Percentiles rank a stretch among this genome's conserved stretches.
Conservation (phyloP, 139 green algal genomes). For the Chara braunii region DNA sequence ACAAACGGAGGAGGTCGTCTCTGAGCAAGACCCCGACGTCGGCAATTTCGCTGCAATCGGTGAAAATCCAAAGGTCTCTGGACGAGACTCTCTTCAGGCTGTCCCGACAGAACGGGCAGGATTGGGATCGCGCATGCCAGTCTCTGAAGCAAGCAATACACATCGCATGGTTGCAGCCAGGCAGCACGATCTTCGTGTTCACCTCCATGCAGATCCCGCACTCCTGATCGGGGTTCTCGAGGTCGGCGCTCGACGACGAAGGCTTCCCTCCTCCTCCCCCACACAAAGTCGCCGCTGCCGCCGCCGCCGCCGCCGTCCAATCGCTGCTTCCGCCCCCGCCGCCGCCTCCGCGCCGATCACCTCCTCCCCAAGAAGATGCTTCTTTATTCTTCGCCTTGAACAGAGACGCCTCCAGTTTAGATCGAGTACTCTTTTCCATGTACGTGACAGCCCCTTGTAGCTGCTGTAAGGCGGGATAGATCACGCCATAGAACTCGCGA, state of each 20-base stretch:
- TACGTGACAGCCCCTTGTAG: conserved; percentile 12
- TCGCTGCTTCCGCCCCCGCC: neutral
- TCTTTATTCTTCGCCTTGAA: neutral
- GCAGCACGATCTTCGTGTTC: conserved; percentile 9
- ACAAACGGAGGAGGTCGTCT: conserved; percentile 30
- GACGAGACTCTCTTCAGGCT: conserved; percentile 11
- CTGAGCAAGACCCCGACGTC: conserved; percentile 11
- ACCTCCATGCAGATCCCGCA: conserved; percentile 39
- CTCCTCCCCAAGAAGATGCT: too few species aligned
- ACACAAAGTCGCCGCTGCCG: too few species aligned
- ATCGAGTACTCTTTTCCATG: too few species aligned
- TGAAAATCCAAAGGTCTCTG: conserved; percentile 24
- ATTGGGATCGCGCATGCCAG: conserved; percentile 22
- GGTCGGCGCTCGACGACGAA: neutral
- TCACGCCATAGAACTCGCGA: conserved; percentile 23
- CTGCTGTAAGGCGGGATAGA: conserved; percentile 30
- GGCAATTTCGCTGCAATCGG: conserved; percentile 7
- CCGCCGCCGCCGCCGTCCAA: neutral
- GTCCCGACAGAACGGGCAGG: conserved; percentile 38
- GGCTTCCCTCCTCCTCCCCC: neutral
- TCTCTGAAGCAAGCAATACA: conserved; percentile 25
- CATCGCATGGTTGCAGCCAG: conserved; percentile 23
- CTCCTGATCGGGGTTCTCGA: conserved; percentile 3
- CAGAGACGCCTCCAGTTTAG: too few species aligned
- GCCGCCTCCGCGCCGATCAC: too few species aligned